Conservation (phyloP, 2,329 filamentous ascomycete species). For the Pezizomycotina sp. region DNA sequence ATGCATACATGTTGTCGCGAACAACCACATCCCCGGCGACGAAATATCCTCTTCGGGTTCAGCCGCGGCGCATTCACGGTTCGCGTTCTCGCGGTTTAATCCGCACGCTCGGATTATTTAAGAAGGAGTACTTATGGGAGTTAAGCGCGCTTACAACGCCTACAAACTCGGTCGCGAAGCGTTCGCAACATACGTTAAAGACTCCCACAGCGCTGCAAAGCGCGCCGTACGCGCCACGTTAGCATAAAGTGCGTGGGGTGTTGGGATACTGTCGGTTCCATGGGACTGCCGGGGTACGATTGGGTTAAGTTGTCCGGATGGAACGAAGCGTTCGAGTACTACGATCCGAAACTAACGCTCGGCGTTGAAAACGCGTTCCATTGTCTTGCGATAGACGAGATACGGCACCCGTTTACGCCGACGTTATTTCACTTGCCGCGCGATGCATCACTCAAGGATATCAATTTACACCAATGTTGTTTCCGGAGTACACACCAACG, state of each 20-base stretch:
- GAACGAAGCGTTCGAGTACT: conserved; percentile 17
- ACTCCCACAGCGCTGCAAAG: conserved; percentile 8
- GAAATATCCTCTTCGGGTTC: conserved; percentile 29
- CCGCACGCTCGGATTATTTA: conserved; percentile 16
- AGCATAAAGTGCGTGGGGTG: conserved; percentile 30
- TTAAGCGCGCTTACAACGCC: conserved; percentile 41
- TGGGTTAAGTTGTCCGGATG: conserved; percentile 16
- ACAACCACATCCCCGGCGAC: conserved; percentile 28
- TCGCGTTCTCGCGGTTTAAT: conserved; percentile 27
- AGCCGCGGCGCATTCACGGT: conserved; percentile 30
- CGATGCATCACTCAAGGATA: conserved; percentile 22
- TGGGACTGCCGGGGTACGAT: conserved; percentile 22
- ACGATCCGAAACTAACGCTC: conserved; percentile 15
- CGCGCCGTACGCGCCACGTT: conserved; percentile 12
- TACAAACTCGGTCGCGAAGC: conserved; percentile 19
- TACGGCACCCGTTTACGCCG: conserved; percentile 26
- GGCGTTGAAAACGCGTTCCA: conserved; percentile 40
- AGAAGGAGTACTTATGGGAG: conserved; percentile 37
- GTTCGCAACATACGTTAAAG: conserved; percentile 9
- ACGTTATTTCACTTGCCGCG: conserved; percentile 23
- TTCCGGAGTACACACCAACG: conserved; percentile 31
- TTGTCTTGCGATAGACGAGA: conserved; percentile 39
- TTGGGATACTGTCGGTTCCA: conserved; percentile 35
- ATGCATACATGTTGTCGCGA: conserved; percentile 30
- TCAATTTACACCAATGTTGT: conserved; percentile 17